A percentile compares a stretch with the other conserved stretches of the same genome.
These are phyloP conservation scores for Aquilaria yunnanensis DNA, from an alignment of 345 rosid species.

Conservation along the genomic window DNA sequence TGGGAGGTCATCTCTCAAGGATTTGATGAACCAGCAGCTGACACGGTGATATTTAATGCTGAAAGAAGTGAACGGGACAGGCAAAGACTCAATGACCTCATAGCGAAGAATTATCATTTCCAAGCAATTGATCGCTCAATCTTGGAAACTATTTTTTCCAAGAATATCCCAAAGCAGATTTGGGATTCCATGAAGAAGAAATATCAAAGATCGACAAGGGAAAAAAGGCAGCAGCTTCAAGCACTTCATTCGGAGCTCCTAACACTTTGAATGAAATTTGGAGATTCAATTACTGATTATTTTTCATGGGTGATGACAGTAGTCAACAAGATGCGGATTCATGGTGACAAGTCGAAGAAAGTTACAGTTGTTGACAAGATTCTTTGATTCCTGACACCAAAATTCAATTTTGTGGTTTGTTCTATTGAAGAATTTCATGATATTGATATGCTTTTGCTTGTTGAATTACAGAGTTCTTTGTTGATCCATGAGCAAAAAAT, in stretches of 20 bases:
- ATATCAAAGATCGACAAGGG: not conserved
- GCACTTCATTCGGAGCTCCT: not conserved
- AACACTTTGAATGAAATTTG: not conserved
- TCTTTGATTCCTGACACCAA: constrained; percentile 3
- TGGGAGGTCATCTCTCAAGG: too few relatives aligned
- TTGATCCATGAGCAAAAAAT: constrained; percentile 2
- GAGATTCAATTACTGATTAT: not conserved
- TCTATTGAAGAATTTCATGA: constrained; percentile 4
- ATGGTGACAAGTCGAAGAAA: not conserved
- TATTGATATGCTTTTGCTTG: not conserved
- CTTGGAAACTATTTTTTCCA: constrained; percentile 5
- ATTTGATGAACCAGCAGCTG: too few relatives aligned
- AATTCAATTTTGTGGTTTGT: constrained; percentile 3
- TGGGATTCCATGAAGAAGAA: not conserved
- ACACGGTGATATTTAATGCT: too few relatives aligned
- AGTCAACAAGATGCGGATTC: not conserved
- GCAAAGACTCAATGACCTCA: too few relatives aligned
- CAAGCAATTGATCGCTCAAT: not conserved
- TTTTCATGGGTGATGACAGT: not conserved
- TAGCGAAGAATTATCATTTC: not conserved
- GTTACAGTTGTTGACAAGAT: not conserved
- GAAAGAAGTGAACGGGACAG: too few relatives aligned
- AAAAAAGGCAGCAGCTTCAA: constrained; percentile 3
- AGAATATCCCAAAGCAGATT: not conserved
- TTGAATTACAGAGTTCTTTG: constrained; percentile 4